Base-by-base conservation (phyloP, 2,329 filamentous ascomycete genomes). In the Fusarium chuoi region DNA sequence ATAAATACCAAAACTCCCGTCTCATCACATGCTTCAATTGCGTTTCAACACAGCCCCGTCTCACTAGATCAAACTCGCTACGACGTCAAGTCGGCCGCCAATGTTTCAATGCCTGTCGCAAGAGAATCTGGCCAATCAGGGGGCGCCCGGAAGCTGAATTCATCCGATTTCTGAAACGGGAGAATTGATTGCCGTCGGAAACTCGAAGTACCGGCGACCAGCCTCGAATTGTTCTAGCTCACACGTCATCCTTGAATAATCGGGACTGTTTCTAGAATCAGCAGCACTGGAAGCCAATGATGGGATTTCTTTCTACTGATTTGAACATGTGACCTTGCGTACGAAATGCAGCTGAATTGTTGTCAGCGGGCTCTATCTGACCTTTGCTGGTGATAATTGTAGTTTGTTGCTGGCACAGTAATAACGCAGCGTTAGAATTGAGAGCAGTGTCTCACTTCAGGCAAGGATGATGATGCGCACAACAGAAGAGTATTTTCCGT, bases 1-100 rank as follows among this genome's bases (percentile, higher is more conserved):
- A 68, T 54, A 68, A 38, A 39, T 24, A n/a, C 26, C 26, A 17
- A 68, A 39, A 30, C 46, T n/a, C 30, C 5, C 38, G 63, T 45
- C 42, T 63, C 65, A 41, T 58, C 58, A 70, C 67, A 66, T 70
- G 66, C 66, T 69, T 70, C 67, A 64, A 36, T 44, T n/a, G 33
- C 54, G 68, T 70, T 70, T 70, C 66, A 48, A 38, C 60, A 70
- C 35, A 38, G 68, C 67, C 49, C 35, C 61, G 44, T 57, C 49
- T 62, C 38, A 62, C 39, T 14, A 20, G 7, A 7, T 46, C 39
- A 33, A 42, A 54, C 42, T 41, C 18, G 20, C 55, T 70, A 44
- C 55, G 42, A 70, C 65, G 24, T 48, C 18, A 28, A 28, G 41
- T 62, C 42, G 41, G 28, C 70, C 35, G 46, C 52, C 15, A 61